Evolutionary conservation across 805 yeast genomes (phyloP).

Genomic region (Yarrowia sp.): DNA sequence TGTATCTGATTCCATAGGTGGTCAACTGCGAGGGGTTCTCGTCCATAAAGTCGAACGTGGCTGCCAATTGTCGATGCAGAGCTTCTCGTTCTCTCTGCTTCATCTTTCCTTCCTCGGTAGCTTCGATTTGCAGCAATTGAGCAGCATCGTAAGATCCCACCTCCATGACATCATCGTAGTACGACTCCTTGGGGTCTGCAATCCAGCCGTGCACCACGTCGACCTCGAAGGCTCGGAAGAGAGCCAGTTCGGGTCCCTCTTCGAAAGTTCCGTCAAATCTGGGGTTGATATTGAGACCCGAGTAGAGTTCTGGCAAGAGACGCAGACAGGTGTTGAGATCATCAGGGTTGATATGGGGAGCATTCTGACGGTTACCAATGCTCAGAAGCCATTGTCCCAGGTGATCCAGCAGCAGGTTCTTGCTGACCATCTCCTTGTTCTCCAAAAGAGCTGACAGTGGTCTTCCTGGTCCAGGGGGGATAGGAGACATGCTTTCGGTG

Average conservation of each 20-base stretch:
- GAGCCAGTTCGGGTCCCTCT: slow-evolving; percentile 54
- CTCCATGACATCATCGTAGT: slow-evolving; percentile 49
- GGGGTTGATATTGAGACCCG: slow-evolving; percentile 79
- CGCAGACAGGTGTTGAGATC: slow-evolving; percentile 57
- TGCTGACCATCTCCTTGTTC: slow-evolving; percentile 29
- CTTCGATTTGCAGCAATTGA: slow-evolving; percentile 63
- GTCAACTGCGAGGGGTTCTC: slow-evolving; percentile 80
- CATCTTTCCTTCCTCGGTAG: slow-evolving; percentile 50
- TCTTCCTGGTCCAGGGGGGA: slow-evolving; percentile 20
- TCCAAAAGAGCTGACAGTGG: slow-evolving; percentile 10
- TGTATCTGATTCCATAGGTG: slow-evolving; percentile 61
- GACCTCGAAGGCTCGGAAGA: slow-evolving; percentile 66
- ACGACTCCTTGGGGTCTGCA: slow-evolving; percentile 54
- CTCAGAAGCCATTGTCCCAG: slow-evolving; percentile 30
- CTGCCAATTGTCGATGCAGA: slow-evolving; percentile 40
- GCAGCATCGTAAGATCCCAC: slow-evolving; percentile 62
- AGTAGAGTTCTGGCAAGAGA: slow-evolving; percentile 66
- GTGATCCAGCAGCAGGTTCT: slow-evolving; percentile 20
- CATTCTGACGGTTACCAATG: slow-evolving; percentile 5
- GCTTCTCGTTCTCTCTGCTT: slow-evolving; percentile 44
- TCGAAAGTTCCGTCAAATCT: slow-evolving; percentile 67
- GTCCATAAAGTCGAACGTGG: slow-evolving; percentile 58
- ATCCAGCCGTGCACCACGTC: slow-evolving; percentile 87
- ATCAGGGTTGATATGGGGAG: slow-evolving; percentile 44
- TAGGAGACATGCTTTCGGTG: slow-evolving; percentile 44